Evolutionary conservation across 768 basidiomycete genomes (phyloP).

Genomic region (Lyophyllum atratum): DNA sequence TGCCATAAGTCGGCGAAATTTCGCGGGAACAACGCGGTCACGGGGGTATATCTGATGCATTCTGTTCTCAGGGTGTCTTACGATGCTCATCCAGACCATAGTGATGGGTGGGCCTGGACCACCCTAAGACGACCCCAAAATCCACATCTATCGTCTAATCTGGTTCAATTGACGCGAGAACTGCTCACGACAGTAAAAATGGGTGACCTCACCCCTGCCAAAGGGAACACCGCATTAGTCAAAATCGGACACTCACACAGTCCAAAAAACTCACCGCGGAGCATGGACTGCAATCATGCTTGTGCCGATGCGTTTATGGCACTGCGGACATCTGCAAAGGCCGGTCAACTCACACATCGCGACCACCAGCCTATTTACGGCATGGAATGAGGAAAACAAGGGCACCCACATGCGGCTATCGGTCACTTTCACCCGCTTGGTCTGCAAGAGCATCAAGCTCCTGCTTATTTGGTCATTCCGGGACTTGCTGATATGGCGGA

Average conservation of each 20-base stretch:
- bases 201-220: constrained; percentile 91
- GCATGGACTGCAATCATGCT: constrained; percentile 94
- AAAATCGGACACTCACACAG: neutral
- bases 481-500: constrained; percentile 72
- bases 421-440: constrained; percentile 82
- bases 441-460: constrained; percentile 74
- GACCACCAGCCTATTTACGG: neutral
- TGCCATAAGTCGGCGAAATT: neutral
- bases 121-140: neutral
- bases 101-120: neutral
- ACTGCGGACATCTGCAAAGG: constrained; percentile 82
- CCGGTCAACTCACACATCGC: constrained; percentile 4
- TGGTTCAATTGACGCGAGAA: constrained; percentile 64
- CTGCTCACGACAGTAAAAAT: constrained; percentile 91
- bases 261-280: constrained; percentile 60
- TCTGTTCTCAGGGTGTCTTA: neutral
- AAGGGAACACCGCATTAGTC: neutral
- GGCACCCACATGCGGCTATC: constrained; percentile 87
- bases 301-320: constrained; percentile 90
- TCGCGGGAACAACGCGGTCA: neutral
- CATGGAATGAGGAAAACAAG: neutral
- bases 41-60: no score
- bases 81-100: neutral
- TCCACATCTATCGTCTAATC: constrained; percentile 21
- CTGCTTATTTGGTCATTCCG: constrained; percentile 76